Conservation (phyloP, 2,329 filamentous ascomycete genomes). For the Fusarium caatingaense region DNA sequence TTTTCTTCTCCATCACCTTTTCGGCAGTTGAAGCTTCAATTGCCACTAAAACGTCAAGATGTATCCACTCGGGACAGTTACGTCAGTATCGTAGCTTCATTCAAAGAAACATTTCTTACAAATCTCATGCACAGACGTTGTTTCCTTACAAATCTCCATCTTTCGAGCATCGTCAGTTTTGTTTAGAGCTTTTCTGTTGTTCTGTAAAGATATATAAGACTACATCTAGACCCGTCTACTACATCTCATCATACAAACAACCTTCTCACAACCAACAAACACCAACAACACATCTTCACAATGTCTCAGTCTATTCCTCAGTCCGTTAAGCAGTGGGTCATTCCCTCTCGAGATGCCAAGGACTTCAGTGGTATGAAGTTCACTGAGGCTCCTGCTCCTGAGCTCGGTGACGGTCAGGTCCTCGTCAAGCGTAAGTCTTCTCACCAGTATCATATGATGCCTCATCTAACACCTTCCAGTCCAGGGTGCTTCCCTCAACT, state of each 20-base stretch:
- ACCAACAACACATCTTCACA: not conserved
- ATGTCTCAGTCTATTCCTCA: conserved; percentile 48
- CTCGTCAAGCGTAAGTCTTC: conserved; percentile 67
- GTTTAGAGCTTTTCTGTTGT: not conserved
- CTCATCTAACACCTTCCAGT: conserved; percentile 48
- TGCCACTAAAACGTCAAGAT: conserved; percentile 23
- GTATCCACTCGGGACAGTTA: conserved; percentile 27
- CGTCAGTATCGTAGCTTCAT: conserved; percentile 17
- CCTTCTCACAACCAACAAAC: not conserved
- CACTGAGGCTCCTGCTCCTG: conserved; percentile 66
- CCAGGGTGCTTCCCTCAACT: conserved; percentile 65
- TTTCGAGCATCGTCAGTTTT: conserved; percentile 4
- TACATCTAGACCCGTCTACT: not conserved
- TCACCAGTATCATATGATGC: not conserved
- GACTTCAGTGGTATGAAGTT: conserved; percentile 70
- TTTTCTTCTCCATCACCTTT: not conserved
- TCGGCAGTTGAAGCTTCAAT: conserved; percentile 21
- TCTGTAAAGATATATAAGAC: conserved; percentile 18
- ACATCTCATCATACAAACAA: not conserved
- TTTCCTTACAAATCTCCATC: conserved; percentile 22
- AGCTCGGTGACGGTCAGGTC: conserved; percentile 76
- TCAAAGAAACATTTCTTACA: conserved; percentile 21
- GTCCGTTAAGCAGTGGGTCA: conserved; percentile 68
- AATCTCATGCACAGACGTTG: conserved; percentile 31
- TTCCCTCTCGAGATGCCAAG: conserved; percentile 54